Evolutionary conservation across 768 basidiomycete species (phyloP), one percentile per base, ranked within the genome.

Genomic region (Calocybe gangraenosa): DNA sequence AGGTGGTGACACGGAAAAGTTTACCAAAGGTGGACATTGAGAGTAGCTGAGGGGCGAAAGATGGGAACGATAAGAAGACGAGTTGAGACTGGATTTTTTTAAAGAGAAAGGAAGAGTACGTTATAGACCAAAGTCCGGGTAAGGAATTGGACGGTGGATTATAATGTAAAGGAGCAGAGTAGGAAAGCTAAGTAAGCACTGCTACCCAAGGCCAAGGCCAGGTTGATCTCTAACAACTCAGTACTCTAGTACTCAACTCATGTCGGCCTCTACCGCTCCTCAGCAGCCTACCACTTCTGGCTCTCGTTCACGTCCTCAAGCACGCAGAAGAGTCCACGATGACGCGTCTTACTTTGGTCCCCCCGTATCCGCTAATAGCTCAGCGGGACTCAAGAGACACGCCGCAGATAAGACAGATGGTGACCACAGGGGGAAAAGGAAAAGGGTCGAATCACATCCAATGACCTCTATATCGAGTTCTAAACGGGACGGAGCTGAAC

Each of bases 1-100:
- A 99, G 52, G 96, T 99, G 42, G 94, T 94, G 20, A 99, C 96
- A 37, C 92, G 79, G 72, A 90, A 99, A 31, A 90, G 72, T 19
- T 75, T 80, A 18, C 96, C 96, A 66, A 87, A 99, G 44, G 93
- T 89, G 18, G 92, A 95, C 96, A 99, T 97, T 48, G 37, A 32
- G 28, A 34, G 21, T 34, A 41, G 37, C 41, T 41, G 40, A 37
- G 36, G 42, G 46, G 39, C 20, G 19, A 34, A 17, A 14, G 22
- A 22, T 28, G 19, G 32, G 13, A n/a, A n/a, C n/a, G n/a, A n/a
- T n/a, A n/a, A n/a, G n/a, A n/a, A n/a, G n/a, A n/a, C n/a, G n/a
- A n/a, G n/a, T n/a, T n/a, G n/a, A n/a, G n/a, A n/a, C n/a, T n/a
- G n/a, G n/a, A n/a, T n/a, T n/a, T n/a, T n/a, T n/a, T n/a, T n/a